Conservation (phyloP, 768 basidiomycete genomes). For the Antrodiella citrinella region DNA sequence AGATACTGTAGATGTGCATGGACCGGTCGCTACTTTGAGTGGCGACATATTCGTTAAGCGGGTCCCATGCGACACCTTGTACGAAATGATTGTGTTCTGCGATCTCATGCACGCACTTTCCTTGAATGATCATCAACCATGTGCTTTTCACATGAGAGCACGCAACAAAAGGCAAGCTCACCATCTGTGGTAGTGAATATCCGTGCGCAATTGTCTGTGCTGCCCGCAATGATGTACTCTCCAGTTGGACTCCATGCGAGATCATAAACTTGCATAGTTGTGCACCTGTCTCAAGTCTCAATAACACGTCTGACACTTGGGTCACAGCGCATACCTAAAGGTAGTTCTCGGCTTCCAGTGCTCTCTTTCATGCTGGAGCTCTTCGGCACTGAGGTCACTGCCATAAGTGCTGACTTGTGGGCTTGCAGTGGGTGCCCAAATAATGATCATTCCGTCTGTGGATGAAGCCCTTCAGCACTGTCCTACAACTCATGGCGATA, state of each 20-base stretch:
- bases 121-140: slow-evolving; percentile 28
- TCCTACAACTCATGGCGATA: too few relatives aligned
- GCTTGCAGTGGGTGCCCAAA: slow-evolving; percentile 82
- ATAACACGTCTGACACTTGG: neutral
- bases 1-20: slow-evolving; percentile 89
- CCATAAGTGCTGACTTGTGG: slow-evolving; percentile 72
- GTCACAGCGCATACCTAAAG: slow-evolving; percentile 48
- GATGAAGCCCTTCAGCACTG: slow-evolving; percentile 4
- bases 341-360: slow-evolving; percentile 88
- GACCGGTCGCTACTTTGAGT: slow-evolving; percentile 95
- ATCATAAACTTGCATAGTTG: slow-evolving; percentile 95
- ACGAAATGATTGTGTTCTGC: slow-evolving; percentile 96
- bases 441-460: slow-evolving; percentile 92
- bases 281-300: too few relatives aligned
- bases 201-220: slow-evolving; percentile 90
- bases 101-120: slow-evolving; percentile 82
- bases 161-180: slow-evolving; percentile 21
- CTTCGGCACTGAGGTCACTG: slow-evolving; percentile 71
- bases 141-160: too few relatives aligned
- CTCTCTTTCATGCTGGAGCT: slow-evolving; percentile 86
- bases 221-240: slow-evolving; percentile 91
- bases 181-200: slow-evolving; percentile 74
- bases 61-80: slow-evolving; percentile 99
- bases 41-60: slow-evolving; percentile 92
- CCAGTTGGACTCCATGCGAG: slow-evolving; percentile 96